Evolutionary conservation across 2,329 filamentous ascomycete genomes (phyloP), one percentile per base, ranked within the genome.

Genomic region (Plenodomus biglobosus): DNA sequence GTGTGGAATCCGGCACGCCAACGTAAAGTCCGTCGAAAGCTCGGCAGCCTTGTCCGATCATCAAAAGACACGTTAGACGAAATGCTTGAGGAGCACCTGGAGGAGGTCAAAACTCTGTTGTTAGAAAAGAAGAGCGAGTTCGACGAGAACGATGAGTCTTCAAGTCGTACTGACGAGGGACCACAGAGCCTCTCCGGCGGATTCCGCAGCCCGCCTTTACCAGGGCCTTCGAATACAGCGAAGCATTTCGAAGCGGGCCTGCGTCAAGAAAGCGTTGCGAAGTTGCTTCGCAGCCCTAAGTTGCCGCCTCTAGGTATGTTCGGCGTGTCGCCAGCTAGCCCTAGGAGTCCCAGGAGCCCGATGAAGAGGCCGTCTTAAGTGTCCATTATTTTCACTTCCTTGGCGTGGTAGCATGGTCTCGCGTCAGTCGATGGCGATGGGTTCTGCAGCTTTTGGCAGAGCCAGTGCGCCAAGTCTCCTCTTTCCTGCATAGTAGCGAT

Each of bases 1-100:
- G 87, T 89, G 68, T 96, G 90, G 52, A 82, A 86, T 47, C 78
- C 79, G 24, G 83, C 85, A 3, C 75, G 84, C 17, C 78, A 69
- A 7, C 76, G 76, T 41, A 82, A 81, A 59, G 72, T 76, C 4
- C 79, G 79, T 22, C 83, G 80, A 62, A 79, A 81, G 45, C 84
- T 84, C 60, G 83, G 83, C 3, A 72, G 71, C 3, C 70, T 85
- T 8, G 59, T 77, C 15, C 69, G 74, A 44, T 82, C 79, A 2
- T 59, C 72, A 1, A 69, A 73, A 16, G 66, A 68, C 1, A 71
- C 72, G 1, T 68, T 85, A 36, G 79, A 79, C 50, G 78, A 82
- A 38, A 85, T 85, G 81, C 73, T 85, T 40, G 57, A 73, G 16
- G 69, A 76, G 47, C 80, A 85, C 62, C 73, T 76, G 49, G 66